Percentiles rank a stretch among this genome's conserved stretches.
These are phyloP conservation scores for Magnaporthiopsis incrustans DNA, from an alignment of 2,329 filamentous ascomycete genomes.

Conservation along the genomic window DNA sequence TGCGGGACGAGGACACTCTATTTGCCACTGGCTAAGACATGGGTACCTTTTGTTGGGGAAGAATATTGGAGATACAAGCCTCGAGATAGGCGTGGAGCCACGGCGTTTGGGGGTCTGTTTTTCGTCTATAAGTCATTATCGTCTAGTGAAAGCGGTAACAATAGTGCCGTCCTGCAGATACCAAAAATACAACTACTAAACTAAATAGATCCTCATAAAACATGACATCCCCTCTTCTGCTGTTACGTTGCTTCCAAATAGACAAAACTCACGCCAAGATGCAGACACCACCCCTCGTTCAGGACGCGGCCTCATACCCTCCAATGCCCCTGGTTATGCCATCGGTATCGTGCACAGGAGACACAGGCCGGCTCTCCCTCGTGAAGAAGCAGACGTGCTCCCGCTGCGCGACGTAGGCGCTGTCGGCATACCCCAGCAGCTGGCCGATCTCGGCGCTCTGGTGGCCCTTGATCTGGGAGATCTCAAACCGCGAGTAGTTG, in stretches of 20 bases:
- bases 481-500: slow-evolving; percentile 85
- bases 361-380: slow-evolving; percentile 44
- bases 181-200: not conserved
- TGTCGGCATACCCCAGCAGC: slow-evolving; percentile 84
- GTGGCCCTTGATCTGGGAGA: slow-evolving; percentile 73
- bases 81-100: not conserved
- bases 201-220: not conserved
- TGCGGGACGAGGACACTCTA: slow-evolving; percentile 70
- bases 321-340: slow-evolving; percentile 14
- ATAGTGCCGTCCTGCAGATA: not conserved
- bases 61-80: not conserved
- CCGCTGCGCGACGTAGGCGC: slow-evolving; percentile 83
- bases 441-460: slow-evolving; percentile 74
- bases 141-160: not conserved
- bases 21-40: slow-evolving; percentile 43
- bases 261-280: not conserved
- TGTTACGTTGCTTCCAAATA: not conserved
- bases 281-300: not conserved
- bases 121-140: not conserved
- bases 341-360: slow-evolving; percentile 28
- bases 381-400: slow-evolving; percentile 77
- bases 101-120: slow-evolving; percentile 4
- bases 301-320: slow-evolving; percentile 14
- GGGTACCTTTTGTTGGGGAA: not conserved
- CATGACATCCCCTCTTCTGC: not conserved